These are phyloP conservation scores for Suhomyces anneliseae DNA, from an alignment of 1,139 yeast species.

Conservation along the genomic window DNA sequence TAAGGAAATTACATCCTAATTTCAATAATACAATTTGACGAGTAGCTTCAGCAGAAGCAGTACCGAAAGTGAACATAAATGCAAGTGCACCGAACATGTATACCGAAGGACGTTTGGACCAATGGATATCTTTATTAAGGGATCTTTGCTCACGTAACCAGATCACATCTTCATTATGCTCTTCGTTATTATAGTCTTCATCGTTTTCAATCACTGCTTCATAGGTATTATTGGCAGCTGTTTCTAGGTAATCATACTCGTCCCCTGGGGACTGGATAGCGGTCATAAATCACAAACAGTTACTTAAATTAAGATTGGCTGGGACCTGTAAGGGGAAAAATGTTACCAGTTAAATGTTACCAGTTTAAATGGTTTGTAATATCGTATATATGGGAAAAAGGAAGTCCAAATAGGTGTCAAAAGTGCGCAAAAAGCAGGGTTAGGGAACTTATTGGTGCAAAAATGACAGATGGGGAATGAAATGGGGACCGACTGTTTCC, in stretches of 20 bases:
- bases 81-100: conserved; percentile 29
- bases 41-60: conserved; percentile 35
- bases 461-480: too few relatives aligned
- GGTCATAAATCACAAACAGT: background rate
- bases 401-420: too few relatives aligned
- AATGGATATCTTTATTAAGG: conserved; percentile 29
- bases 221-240: conserved; percentile 32
- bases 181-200: conserved; percentile 28
- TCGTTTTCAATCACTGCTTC: conserved; percentile 31
- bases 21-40: conserved; percentile 35
- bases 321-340: too few relatives aligned
- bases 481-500: too few relatives aligned
- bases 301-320: background rate
- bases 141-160: conserved; percentile 41
- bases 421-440: too few relatives aligned
- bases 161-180: conserved; percentile 36
- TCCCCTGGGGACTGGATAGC: background rate
- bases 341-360: too few relatives aligned
- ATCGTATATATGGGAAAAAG: too few relatives aligned
- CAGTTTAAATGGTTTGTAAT: too few relatives aligned
- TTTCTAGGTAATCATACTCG: conserved; percentile 11
- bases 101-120: conserved; percentile 39
- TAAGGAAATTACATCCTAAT: conserved; percentile 37
- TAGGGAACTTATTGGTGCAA: too few relatives aligned
- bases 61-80: conserved; percentile 30